Base-by-base conservation (phyloP, 208 protist genomes). In the Wallacemonas rigidus region DNA sequence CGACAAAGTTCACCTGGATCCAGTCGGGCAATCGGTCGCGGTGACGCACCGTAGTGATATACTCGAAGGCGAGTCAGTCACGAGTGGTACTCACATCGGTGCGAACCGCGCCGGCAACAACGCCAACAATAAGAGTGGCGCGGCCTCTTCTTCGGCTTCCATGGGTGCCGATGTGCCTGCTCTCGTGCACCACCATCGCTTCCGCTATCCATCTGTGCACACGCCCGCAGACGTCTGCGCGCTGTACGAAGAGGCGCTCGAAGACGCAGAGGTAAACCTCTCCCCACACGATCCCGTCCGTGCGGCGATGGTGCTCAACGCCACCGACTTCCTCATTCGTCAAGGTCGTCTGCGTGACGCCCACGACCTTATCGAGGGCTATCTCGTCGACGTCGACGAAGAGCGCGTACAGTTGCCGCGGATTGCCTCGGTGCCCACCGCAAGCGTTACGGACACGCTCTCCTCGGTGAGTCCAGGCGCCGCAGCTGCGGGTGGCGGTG, bases 201-300 rank as follows among this genome's bases (percentile, higher is more conserved):
- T 90, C 44, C 83, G 77, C 26, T 97, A 94, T 67, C 92, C 92
- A 2, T 40, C 72, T 15, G 82, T 97, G 2, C 62, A 63, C 60
- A 80, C 58, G 72, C 64, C 68, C 17, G 69, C 77, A 1, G 92
- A 97, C 62, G 80, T 97, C 26, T 74, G 79, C 9, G 67, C 74
- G 51, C 76, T 97, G 11, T 97, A 94, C 74, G 47, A 61, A 35
- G 81, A 73, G 56, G 79, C 77, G 12, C 69, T 97, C 3, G 70
- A 85, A 14, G 90, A 95, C 12, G 80, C 88, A 2, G 85, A 93
- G 65, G 40, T 88, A n/a, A 51, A 84, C 39, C 81, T 97, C 55
- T 91, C 82, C 15, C 83, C 90, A n/a, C 90, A 95, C 50, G 92
- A 97, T 57, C 92, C 92, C 1, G 74, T 95, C 43, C 87, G 83